Percentiles rank a stretch among this genome's conserved stretches.
phyloP scores from a whole-genome alignment of 2,329 filamentous ascomycete genomes.

The Cadophora gregata region DNA sequence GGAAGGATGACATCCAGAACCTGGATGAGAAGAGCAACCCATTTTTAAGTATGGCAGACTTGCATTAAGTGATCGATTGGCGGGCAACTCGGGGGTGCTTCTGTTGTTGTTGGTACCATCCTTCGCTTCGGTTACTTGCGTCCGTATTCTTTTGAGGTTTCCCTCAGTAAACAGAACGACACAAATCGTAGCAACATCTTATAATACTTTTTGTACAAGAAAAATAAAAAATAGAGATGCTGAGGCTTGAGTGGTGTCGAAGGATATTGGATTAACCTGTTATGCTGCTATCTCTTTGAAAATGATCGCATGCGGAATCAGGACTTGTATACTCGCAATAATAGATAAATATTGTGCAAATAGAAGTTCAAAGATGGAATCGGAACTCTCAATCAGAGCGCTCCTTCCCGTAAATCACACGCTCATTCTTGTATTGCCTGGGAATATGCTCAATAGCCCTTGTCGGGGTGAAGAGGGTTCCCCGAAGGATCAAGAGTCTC shows the following conservation, averaged over 20 bases:
- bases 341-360: too few relatives aligned
- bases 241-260: not conserved
- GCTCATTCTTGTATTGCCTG: too few relatives aligned
- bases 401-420: too few relatives aligned
- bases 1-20: not conserved
- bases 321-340: too few relatives aligned
- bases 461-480: not conserved
- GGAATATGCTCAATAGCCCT: not conserved
- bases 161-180: too few relatives aligned
- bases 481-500: not conserved
- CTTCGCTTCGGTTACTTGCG: not conserved
- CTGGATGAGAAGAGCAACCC: not conserved
- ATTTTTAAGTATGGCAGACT: not conserved
- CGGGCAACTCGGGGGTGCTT: not conserved
- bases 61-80: not conserved
- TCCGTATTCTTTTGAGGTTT: not conserved
- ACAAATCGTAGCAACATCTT: not conserved
- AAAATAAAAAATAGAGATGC: not conserved
- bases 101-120: not conserved
- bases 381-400: too few relatives aligned
- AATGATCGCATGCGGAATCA: too few relatives aligned
- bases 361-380: too few relatives aligned
- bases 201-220: not conserved
- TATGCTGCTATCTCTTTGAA: not conserved
- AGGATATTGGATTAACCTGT: not conserved